These are phyloP conservation scores for Platanthera guangdongensis DNA, from an alignment of 106 monocot species.

Conservation along the genomic window DNA sequence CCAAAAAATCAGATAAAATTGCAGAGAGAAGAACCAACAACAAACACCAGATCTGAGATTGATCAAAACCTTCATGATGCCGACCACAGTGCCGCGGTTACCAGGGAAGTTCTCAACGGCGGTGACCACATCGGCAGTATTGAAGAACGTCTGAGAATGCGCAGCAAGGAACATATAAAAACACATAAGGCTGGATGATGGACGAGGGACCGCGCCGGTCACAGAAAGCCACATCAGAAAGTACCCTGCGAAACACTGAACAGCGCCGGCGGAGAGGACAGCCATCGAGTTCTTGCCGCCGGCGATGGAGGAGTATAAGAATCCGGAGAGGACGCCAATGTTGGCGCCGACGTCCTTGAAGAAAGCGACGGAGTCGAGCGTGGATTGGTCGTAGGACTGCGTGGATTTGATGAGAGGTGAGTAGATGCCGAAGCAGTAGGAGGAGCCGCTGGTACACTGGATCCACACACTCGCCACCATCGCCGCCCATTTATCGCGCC, in stretches of 20 bases:
- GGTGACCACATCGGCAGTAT: slow-evolving; percentile 67
- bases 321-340: slow-evolving; percentile 54
- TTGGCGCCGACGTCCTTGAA: slow-evolving; percentile 79
- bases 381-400: slow-evolving; percentile 53
- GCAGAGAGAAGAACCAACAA: neutral
- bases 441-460: slow-evolving; percentile 43
- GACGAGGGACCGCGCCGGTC: slow-evolving; percentile 30
- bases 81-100: slow-evolving; percentile 68
- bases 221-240: slow-evolving; percentile 69
- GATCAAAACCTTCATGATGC: slow-evolving; percentile 81
- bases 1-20: neutral
- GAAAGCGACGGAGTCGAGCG: slow-evolving; percentile 63
- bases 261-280: slow-evolving; percentile 48
- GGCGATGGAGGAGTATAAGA: slow-evolving; percentile 37
- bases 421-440: slow-evolving; percentile 69
- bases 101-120: slow-evolving; percentile 77
- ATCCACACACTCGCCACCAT: slow-evolving; percentile 47
- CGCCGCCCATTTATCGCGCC: slow-evolving; percentile 37
- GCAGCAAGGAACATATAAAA: slow-evolving; percentile 76
- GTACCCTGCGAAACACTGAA: slow-evolving; percentile 60
- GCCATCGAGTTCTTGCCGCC: slow-evolving; percentile 19
- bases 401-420: slow-evolving; percentile 45
- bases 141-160: slow-evolving; percentile 75
- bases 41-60: neutral
- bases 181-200: slow-evolving; percentile 46